These are phyloP conservation scores for Aethionema arabicum DNA, from an alignment of 345 rosid genomes.

Conservation along the genomic window DNA sequence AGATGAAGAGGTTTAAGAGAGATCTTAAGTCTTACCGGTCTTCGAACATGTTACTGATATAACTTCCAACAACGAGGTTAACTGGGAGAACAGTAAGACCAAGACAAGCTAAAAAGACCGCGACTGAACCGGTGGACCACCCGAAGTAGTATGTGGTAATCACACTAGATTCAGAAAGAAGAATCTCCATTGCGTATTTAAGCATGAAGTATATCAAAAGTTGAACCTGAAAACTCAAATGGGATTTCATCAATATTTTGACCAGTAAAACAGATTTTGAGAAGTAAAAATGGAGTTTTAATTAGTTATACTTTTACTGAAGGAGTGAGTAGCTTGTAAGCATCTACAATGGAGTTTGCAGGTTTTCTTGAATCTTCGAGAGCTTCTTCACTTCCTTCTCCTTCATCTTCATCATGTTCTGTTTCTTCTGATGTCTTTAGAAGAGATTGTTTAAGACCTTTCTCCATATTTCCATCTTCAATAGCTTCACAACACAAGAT, in stretches of 20 bases:
- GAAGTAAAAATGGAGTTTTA: not conserved
- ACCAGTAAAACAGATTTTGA: not conserved
- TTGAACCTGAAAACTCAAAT: constrained; percentile 59
- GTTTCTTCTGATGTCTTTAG: constrained; percentile 51
- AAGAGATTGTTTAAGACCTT: constrained; percentile 67
- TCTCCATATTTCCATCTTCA: constrained; percentile 51
- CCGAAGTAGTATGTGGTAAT: constrained; percentile 74
- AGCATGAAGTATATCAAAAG: constrained; percentile 95
- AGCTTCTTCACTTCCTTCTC: constrained; percentile 69
- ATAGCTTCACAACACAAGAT: constrained; percentile 47
- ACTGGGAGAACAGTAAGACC: constrained; percentile 95
- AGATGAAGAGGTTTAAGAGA: not conserved
- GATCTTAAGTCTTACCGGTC: constrained; percentile 67
- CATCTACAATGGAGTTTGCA: constrained; percentile 64
- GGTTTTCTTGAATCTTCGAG: constrained; percentile 56
- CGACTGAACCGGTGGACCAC: constrained; percentile 77
- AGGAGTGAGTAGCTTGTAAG: constrained; percentile 89
- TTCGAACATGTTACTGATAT: constrained; percentile 92
- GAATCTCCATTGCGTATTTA: constrained; percentile 85
- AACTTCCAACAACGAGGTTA: constrained; percentile 83
- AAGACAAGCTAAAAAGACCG: constrained; percentile 80
- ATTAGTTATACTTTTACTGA: constrained; percentile 63
- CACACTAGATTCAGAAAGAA: constrained; percentile 95
- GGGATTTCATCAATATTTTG: too few species aligned
- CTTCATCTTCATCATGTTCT: constrained; percentile 53